Conservation (phyloP, 306 rosid species). For the Arachis hypogaea region DNA sequence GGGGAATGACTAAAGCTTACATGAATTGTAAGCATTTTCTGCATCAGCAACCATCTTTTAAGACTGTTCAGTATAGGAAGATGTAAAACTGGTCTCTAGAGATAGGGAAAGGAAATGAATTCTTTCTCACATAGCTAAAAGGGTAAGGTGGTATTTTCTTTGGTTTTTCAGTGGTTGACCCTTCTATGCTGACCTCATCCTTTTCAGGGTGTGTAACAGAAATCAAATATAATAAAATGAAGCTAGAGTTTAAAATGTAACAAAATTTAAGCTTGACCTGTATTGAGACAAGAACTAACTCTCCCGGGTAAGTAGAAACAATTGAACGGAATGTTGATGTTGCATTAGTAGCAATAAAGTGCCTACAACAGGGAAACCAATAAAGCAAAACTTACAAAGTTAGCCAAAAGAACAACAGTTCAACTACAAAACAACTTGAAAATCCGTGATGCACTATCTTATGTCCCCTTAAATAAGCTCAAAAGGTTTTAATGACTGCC, state of each 20-base stretch:
- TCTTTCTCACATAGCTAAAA: too few relatives aligned
- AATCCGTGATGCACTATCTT: background rate
- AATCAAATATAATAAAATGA: slow-evolving; percentile 15
- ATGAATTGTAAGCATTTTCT: background rate
- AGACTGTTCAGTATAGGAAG: slow-evolving; percentile 5
- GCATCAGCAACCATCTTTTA: background rate
- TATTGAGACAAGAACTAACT: slow-evolving; percentile 75
- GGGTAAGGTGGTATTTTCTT: too few relatives aligned
- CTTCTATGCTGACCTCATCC: too few relatives aligned
- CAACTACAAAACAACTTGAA: slow-evolving; percentile 25
- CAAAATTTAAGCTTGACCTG: slow-evolving; percentile 60
- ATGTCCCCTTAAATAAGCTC: background rate
- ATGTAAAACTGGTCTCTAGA: too few relatives aligned
- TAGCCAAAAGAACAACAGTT: slow-evolving; percentile 13
- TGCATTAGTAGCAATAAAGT: slow-evolving; percentile 82
- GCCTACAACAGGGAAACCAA: slow-evolving; percentile 52
- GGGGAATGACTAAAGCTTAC: background rate
- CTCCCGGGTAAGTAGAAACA: slow-evolving; percentile 74
- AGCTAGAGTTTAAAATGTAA: slow-evolving; percentile 10
- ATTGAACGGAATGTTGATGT: slow-evolving; percentile 83
- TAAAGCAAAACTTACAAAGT: slow-evolving; percentile 32
- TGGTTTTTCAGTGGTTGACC: too few relatives aligned
- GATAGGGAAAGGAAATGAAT: too few relatives aligned
- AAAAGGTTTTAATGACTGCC: slow-evolving; percentile 31
- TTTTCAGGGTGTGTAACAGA: background rate